Percentiles rank a stretch among this genome's conserved stretches.
phyloP scores from a whole-genome alignment of 164 flowering plant species.

The Hamamelis virginiana region DNA sequence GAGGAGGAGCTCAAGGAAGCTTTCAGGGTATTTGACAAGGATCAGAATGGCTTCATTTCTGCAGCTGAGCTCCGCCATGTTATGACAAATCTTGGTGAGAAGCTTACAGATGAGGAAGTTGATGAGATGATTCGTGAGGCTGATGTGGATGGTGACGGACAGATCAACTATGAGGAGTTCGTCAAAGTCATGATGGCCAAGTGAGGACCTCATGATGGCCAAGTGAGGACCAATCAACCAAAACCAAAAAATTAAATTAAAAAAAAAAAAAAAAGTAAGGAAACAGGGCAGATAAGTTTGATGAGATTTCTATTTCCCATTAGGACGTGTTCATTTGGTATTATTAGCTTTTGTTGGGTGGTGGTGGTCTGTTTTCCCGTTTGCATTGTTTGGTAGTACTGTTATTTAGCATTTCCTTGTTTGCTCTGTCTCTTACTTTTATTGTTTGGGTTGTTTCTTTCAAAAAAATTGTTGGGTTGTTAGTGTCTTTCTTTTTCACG shows the following conservation, averaged over 20 bases:
- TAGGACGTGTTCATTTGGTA: constrained; percentile 26
- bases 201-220: too few relatives aligned
- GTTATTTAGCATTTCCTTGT: constrained; percentile 21
- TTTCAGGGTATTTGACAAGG: constrained; percentile 59
- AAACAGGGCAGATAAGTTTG: constrained; percentile 28
- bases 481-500: constrained; percentile 12
- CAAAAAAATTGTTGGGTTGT: too few relatives aligned
- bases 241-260: background rate
- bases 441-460: constrained; percentile 14
- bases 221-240: constrained; percentile 35
- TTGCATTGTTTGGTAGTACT: constrained; percentile 30
- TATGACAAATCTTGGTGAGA: constrained; percentile 66
- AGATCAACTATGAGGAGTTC: constrained; percentile 63
- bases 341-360: constrained; percentile 24
- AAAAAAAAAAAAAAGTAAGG: constrained; percentile 8
- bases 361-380: constrained; percentile 17
- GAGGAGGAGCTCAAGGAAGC: constrained; percentile 69
- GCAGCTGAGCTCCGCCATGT: constrained; percentile 66
- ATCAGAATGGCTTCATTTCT: constrained; percentile 60
- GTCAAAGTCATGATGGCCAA: constrained; percentile 72
- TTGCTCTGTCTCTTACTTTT: constrained; percentile 17
- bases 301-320: constrained; percentile 22
- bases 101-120: constrained; percentile 62
- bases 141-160: constrained; percentile 65
- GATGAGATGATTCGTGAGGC: constrained; percentile 69